Conservation (phyloP, 129 eudicot species). For the Centaurea solstitialis region DNA sequence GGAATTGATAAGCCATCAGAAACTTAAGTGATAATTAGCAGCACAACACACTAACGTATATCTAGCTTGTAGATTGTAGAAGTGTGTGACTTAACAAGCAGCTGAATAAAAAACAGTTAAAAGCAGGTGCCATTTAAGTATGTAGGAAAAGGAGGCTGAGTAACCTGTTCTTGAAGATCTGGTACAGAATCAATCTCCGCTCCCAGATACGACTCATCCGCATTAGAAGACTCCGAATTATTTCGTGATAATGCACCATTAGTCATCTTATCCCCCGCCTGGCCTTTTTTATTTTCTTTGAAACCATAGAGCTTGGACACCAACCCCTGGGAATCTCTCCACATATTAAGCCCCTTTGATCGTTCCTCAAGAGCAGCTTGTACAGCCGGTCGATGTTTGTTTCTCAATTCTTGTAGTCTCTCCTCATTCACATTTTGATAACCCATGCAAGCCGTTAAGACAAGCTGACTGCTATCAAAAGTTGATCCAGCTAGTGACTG, state of each 20-base stretch:
- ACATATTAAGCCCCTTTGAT: conserved; percentile 57
- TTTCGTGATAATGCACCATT: conserved; percentile 49
- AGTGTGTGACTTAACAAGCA: neutral
- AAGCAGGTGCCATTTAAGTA: neutral
- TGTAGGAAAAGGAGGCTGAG: neutral
- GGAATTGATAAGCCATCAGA: neutral
- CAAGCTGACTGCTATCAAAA: conserved; percentile 98
- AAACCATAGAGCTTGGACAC: conserved; percentile 75
- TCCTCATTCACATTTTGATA: conserved; percentile 78
- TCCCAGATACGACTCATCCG: conserved; percentile 42
- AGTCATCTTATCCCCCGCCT: conserved; percentile 32
- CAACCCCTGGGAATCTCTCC: conserved; percentile 76
- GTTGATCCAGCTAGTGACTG: conserved; percentile 97
- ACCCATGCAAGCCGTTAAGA: conserved; percentile 97
- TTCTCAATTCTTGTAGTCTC: conserved; percentile 69
- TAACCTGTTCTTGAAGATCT: conserved; percentile 95
- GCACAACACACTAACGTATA: neutral
- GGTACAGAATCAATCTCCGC: conserved; percentile 58
- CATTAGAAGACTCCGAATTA: conserved; percentile 48
- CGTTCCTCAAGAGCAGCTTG: conserved; percentile 72
- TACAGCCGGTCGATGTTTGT: conserved; percentile 89
- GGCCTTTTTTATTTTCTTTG: conserved; percentile 50
- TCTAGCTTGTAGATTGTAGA: too few relatives aligned
- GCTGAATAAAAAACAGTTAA: neutral
- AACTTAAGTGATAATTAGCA: neutral